Conservation (phyloP, 2,329 filamentous ascomycete species). For the Trichoderma polysporum region DNA sequence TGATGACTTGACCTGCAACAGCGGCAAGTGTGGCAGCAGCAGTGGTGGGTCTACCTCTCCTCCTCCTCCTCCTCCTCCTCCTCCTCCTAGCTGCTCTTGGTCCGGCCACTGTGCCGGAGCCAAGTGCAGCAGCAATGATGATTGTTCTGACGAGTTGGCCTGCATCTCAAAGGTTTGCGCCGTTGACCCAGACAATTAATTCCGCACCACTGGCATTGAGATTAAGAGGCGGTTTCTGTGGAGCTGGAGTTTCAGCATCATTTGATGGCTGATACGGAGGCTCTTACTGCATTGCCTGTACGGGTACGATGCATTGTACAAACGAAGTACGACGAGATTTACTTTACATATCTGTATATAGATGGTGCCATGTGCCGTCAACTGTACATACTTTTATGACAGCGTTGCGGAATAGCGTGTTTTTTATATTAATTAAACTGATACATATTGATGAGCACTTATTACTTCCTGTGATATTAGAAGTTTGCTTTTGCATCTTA, state of each 20-base stretch:
- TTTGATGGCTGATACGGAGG: background rate
- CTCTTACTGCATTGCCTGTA: background rate
- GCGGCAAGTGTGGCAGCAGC: background rate
- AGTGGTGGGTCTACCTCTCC: background rate
- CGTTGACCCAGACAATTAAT: background rate
- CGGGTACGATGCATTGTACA: background rate
- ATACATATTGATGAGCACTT: background rate
- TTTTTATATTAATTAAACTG: background rate
- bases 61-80: slow-evolving; percentile 1
- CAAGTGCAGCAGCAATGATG: slow-evolving; percentile 8
- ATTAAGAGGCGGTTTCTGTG: background rate
- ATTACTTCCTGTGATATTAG: background rate
- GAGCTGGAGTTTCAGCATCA: background rate
- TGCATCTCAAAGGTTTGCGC: slow-evolving; percentile 11
- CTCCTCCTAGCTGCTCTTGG: slow-evolving; percentile 9
- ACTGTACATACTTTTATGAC: slow-evolving; percentile 2
- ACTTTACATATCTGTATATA: slow-evolving; percentile 1
- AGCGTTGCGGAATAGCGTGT: background rate
- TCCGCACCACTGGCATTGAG: background rate
- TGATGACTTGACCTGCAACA: slow-evolving; percentile 18
- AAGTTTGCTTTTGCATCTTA: no score
- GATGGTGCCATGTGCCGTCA: background rate
- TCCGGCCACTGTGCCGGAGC: slow-evolving; percentile 14
- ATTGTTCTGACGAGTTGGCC: slow-evolving; percentile 16
- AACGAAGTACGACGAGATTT: background rate